Base-by-base conservation (phyloP, 2,329 filamentous ascomycete species). In the Colletotrichum sidae region DNA sequence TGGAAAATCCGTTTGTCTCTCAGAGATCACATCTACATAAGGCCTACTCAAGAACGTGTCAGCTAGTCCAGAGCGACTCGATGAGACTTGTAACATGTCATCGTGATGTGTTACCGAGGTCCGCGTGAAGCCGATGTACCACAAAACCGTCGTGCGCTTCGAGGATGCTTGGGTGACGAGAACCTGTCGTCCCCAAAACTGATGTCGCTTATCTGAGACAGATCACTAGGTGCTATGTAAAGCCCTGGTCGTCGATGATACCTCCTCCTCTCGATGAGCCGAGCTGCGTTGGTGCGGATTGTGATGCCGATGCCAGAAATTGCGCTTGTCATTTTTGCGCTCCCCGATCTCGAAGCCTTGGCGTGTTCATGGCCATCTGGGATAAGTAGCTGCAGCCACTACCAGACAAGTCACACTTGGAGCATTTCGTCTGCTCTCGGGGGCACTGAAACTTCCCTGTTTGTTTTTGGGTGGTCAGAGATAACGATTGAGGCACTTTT, bases 21-120 rank as follows among this genome's bases (percentile, higher is more conserved):
- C 41, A 8, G 41, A 37, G 8, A 55, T 15, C 15, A 17, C 2
- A 17, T 2, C 41, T 55, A 25, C 37, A 25, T 55, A 39, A 34
- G 25, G 8, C 2, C 52, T n/a, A n/a, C 15, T 37, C 2, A 25
- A 10, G 15, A 0, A 17, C 38, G 35, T 41, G 5, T 8, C 11
- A 9, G 39, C 13, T 25, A 44, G 25, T 11, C n/a, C 12, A 45
- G 8, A n/a, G 13, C 12, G 2, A 9, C 3, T 13, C 7, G 13
- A 3, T 13, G 42, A 45, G 13, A 11, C 4, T 45, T 12, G 13
- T 0, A 8, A n/a, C 42, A 45, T 4, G 13, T 34, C 39, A 54
- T 39, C 51, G 51, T 10, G 41, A n/a, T 11, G 8, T 7, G 33
- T 55, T 13, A 4, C 52, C 52, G 9, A 55, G 41, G 41, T 55